phyloP scores from a whole-genome alignment of 1,139 yeast species.

The Candida frijolesensis region DNA sequence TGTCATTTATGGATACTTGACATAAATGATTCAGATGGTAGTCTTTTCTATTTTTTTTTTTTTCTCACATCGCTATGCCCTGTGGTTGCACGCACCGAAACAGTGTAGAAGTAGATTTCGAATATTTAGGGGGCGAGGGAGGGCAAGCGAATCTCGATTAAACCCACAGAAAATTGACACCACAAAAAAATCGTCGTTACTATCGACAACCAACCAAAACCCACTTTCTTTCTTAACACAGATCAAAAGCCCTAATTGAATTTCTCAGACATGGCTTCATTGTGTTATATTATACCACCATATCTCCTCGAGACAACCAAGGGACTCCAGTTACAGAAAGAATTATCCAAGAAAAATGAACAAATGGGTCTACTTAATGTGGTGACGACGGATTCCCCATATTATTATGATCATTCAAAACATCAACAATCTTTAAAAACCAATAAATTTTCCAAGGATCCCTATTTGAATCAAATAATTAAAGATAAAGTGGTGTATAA shows the following conservation, averaged over 20 bases:
- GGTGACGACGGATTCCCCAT: conserved; percentile 28
- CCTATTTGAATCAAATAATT: conserved; percentile 34
- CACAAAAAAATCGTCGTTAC: not conserved
- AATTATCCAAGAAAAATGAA: conserved; percentile 25
- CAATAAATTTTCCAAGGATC: conserved; percentile 33
- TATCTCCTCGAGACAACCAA: conserved; percentile 42
- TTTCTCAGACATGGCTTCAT: conserved; percentile 1
- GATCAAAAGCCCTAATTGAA: not conserved
- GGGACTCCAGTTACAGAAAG: conserved; percentile 36
- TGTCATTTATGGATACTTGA: conserved; percentile 35
- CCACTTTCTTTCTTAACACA: not conserved
- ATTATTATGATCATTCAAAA: conserved; percentile 18
- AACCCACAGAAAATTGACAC: not conserved
- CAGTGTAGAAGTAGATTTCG: not conserved
- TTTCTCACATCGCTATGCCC: not conserved
- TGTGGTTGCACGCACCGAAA: not conserved
- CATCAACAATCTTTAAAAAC: conserved; percentile 6
- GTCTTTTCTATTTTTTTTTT: not conserved
- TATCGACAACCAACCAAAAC: not conserved
- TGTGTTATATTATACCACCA: conserved; percentile 45
- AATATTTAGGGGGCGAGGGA: not conserved
- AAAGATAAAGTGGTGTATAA: conserved; percentile 39
- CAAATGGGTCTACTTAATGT: conserved; percentile 32
- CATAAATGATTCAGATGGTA: not conserved
- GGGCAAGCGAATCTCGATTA: not conserved